Percentiles rank a stretch among this genome's conserved stretches.
Evolutionary conservation across 225 moss, liverwort and hornwort genomes (phyloP).

Genomic region (Pseudoscleropodium purum): DNA sequence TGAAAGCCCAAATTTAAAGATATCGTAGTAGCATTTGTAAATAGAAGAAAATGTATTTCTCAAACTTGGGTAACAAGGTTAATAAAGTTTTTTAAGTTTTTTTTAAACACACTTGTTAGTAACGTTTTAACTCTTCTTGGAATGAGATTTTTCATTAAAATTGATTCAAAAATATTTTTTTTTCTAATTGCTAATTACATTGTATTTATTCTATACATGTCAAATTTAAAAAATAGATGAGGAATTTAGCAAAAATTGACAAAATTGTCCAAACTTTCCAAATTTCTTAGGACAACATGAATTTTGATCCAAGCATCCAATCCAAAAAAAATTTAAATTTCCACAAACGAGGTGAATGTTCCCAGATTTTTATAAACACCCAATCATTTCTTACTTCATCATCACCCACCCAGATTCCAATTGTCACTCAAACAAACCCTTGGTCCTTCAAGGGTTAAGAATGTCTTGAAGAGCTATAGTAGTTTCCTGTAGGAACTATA

Average conservation of each 20-base stretch:
- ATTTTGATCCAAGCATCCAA: accelerated
- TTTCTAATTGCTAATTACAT: no score
- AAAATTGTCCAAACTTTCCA: background rate
- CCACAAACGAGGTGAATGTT: no score
- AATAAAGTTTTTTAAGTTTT: background rate
- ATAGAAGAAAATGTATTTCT: background rate
- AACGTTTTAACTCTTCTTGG: background rate
- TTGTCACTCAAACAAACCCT: no score
- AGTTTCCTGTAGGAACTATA: background rate
- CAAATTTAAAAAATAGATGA: background rate
- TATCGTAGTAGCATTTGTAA: background rate
- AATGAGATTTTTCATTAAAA: no score
- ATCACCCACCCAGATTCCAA: no score
- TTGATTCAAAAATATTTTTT: background rate
- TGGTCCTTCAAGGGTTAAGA: background rate
- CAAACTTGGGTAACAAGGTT: accelerated
- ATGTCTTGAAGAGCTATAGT: background rate
- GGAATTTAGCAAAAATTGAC: background rate
- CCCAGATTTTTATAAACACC: accelerated
- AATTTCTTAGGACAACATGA: accelerated
- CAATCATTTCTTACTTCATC: background rate
- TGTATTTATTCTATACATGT: background rate
- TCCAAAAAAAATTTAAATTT: accelerated
- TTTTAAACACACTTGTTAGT: no score
- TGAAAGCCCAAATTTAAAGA: background rate